phyloP scores from a whole-genome alignment of 2,329 filamentous ascomycete genomes.

The Trichoderma sp. region DNA sequence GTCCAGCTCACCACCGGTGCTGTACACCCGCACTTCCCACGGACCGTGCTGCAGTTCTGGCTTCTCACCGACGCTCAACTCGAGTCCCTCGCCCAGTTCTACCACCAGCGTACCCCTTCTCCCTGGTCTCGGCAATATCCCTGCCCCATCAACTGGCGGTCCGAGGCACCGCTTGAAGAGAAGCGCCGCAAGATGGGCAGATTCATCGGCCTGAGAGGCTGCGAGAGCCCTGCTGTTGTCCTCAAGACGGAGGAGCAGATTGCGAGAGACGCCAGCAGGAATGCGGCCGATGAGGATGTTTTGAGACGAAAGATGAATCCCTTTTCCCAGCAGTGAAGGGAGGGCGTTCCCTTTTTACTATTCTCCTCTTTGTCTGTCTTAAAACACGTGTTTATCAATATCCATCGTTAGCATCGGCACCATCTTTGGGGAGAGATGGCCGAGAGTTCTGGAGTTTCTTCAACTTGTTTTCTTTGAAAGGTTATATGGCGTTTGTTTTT shows the following conservation, averaged over 20 bases:
- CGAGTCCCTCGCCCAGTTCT: conserved; percentile 69
- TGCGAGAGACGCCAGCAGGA: conserved; percentile 42
- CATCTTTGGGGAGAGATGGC: neutral
- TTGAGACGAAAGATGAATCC: conserved; percentile 48
- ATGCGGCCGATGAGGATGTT: conserved; percentile 48
- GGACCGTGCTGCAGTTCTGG: conserved; percentile 69
- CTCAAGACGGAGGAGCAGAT: conserved; percentile 52
- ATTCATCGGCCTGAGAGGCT: conserved; percentile 71
- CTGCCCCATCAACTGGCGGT: conserved; percentile 64
- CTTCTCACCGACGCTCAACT: conserved; percentile 71
- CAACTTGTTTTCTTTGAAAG: neutral
- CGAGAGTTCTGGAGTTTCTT: neutral
- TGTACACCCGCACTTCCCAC: conserved; percentile 66
- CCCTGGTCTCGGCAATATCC: conserved; percentile 63
- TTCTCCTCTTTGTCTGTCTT: neutral
- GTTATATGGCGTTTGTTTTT: neutral
- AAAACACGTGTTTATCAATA: neutral
- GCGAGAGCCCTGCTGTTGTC: conserved; percentile 40
- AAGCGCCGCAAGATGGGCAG: conserved; percentile 72
- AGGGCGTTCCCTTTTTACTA: neutral
- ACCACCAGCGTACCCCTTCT: conserved; percentile 66
- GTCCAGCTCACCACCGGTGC: conserved; percentile 62
- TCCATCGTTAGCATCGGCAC: conserved; percentile 1
- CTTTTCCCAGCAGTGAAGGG: conserved; percentile 23
- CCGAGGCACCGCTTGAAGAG: conserved; percentile 57